phyloP scores from a whole-genome alignment of 148 eudicot genomes.

The Vaccinium myrtillus region DNA sequence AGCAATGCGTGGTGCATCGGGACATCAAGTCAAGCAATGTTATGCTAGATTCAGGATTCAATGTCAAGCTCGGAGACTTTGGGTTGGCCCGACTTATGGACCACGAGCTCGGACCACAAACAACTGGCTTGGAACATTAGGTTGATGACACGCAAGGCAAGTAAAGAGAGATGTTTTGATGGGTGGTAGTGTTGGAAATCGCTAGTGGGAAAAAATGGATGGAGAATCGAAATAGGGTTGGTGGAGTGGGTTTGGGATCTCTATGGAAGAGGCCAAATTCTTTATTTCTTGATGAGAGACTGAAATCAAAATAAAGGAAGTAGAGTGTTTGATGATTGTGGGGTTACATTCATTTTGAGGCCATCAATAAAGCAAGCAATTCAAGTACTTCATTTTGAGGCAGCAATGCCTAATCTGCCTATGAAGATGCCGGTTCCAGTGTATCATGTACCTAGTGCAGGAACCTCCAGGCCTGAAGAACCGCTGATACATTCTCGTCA shows the following conservation, averaged over 20 bases:
- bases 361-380: slow-evolving; percentile 53
- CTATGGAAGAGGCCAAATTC: slow-evolving; percentile 35
- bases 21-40: slow-evolving; percentile 64
- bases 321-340: slow-evolving; percentile 42
- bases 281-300: slow-evolving; percentile 29
- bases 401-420: slow-evolving; percentile 32
- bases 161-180: slow-evolving; percentile 52
- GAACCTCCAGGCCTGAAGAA: not conserved
- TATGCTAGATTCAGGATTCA: slow-evolving; percentile 55
- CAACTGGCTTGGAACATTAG: slow-evolving; percentile 48
- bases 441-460: slow-evolving; percentile 18
- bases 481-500: not conserved
- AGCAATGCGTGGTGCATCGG: slow-evolving; percentile 57
- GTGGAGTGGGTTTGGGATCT: slow-evolving; percentile 11
- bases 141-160: slow-evolving; percentile 40
- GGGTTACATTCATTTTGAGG: too few species aligned
- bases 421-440: slow-evolving; percentile 23
- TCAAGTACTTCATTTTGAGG: slow-evolving; percentile 44
- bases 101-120: slow-evolving; percentile 43
- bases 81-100: slow-evolving; percentile 56
- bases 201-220: slow-evolving; percentile 38
- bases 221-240: slow-evolving; percentile 28
- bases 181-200: slow-evolving; percentile 51
- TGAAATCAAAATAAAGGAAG: slow-evolving; percentile 34
- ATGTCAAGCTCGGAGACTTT: slow-evolving; percentile 60